phyloP scores from a whole-genome alignment of 805 yeast genomes.

The Zygotorulaspora danielsina region DNA sequence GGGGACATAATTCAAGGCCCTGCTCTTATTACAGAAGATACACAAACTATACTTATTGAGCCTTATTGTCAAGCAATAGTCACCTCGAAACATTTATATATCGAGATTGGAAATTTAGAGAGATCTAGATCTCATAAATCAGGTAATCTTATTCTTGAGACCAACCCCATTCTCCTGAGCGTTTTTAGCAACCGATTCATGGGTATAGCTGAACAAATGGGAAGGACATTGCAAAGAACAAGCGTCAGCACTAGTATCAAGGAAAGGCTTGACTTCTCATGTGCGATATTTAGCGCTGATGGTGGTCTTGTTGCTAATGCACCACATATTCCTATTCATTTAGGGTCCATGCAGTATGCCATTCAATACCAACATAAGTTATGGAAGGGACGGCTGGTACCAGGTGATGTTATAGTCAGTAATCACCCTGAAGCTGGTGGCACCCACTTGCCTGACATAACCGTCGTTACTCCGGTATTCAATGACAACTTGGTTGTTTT shows the following conservation, averaged over 20 bases:
- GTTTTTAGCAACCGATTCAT: slow-evolving; percentile 42
- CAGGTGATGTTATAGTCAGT: slow-evolving; percentile 40
- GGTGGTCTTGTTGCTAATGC: slow-evolving; percentile 42
- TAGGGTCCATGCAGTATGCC: slow-evolving; percentile 41
- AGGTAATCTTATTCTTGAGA: background rate
- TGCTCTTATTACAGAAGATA: slow-evolving; percentile 36
- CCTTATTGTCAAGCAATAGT: slow-evolving; percentile 20
- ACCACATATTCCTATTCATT: slow-evolving; percentile 42
- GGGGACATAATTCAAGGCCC: slow-evolving; percentile 40
- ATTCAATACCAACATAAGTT: slow-evolving; percentile 33
- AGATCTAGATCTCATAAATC: background rate
- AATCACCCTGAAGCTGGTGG: slow-evolving; percentile 42
- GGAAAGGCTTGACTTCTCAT: slow-evolving; percentile 42
- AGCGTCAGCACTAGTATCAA: slow-evolving; percentile 41
- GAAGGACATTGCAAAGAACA: slow-evolving; percentile 39
- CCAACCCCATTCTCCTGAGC: slow-evolving; percentile 38
- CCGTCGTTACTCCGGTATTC: slow-evolving; percentile 51
- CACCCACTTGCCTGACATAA: slow-evolving; percentile 45
- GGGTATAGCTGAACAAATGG: slow-evolving; percentile 46
- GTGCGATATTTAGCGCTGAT: slow-evolving; percentile 41
- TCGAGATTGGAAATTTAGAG: background rate
- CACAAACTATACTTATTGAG: slow-evolving; percentile 38
- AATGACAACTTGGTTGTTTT: slow-evolving; percentile 41
- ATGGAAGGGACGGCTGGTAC: slow-evolving; percentile 36
- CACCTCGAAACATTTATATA: slow-evolving; percentile 1